Evolutionary conservation across 768 basidiomycete genomes (phyloP).

Genomic region (Phallus indusiatus): DNA sequence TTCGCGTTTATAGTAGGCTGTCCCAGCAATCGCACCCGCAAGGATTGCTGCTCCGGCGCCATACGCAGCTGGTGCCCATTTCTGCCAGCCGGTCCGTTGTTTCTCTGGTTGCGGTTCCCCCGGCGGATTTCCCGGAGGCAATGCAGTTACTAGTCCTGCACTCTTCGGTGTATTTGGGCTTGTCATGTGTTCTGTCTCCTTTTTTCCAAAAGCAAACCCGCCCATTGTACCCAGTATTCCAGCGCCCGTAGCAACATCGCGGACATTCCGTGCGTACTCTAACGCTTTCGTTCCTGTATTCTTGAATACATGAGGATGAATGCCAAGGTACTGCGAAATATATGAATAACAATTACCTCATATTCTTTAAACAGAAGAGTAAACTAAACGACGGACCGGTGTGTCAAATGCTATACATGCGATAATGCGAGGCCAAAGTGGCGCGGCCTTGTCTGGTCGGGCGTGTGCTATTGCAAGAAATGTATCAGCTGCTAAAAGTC

Average conservation of each 20-base stretch:
- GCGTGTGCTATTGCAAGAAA: constrained; percentile 61
- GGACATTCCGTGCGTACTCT: constrained; percentile 58
- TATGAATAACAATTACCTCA: constrained; percentile 4
- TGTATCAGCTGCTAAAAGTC: constrained; percentile 79
- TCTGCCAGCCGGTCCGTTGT: constrained; percentile 39
- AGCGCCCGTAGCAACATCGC: constrained; percentile 42
- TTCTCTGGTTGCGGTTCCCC: not conserved
- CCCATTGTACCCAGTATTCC: constrained; percentile 48
- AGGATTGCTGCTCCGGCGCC: constrained; percentile 65
- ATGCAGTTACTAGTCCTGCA: constrained; percentile 14
- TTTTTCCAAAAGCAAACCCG: not conserved
- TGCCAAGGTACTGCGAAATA: constrained; percentile 70
- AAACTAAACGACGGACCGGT: constrained; percentile 47
- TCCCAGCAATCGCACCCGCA: constrained; percentile 76
- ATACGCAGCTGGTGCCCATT: constrained; percentile 63
- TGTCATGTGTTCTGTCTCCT: not conserved
- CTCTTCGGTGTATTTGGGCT: not conserved
- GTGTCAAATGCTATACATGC: constrained; percentile 86
- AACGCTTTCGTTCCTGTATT: constrained; percentile 68
- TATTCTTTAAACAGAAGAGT: not conserved
- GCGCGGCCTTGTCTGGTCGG: constrained; percentile 52
- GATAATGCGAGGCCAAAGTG: constrained; percentile 83
- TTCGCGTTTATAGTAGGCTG: constrained; percentile 74
- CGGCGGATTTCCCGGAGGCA: constrained; percentile 33
- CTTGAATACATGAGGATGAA: constrained; percentile 82